Base-by-base conservation (phyloP, 345 rosid genomes). In the Erysimum cheiranthoides region DNA sequence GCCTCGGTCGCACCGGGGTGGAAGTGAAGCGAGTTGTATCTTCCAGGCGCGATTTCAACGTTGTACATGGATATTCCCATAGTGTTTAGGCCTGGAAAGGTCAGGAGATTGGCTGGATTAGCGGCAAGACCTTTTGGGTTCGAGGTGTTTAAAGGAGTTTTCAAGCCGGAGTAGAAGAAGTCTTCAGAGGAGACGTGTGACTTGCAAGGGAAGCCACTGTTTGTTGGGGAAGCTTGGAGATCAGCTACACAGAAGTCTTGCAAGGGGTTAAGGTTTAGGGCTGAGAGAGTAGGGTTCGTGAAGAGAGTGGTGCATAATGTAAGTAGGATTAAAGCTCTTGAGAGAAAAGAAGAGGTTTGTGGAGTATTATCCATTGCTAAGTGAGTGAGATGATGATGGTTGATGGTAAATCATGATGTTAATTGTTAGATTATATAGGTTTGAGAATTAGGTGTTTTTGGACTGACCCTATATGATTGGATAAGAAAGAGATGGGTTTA, bases 171-270 rank as follows among this genome's bases (percentile, higher is more conserved):
- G 9, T 80, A 86, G 86, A 91, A 93, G 74, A 90, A 86, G 64
- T 87, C 96, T 34, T 74, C 84, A 11, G 86, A 84, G 35, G 84
- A 50, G 31, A 86, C 91, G 8, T 82, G 63, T 0, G 84, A 70
- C 49, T 89, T 88, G 90, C 96, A 89, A 8, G 90, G 88, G 76
- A 85, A 86, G 67, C 90, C 92, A 54, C 76, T 88, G 4, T 88
- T 56, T 3, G 86, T 46, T 31, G 72, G 4, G 8, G 85, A 2
- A 16, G 81, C 74, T 18, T 50, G 70, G 34, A 82, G 25, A 61
- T 88, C 84, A 47, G 84, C 89, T 11, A 89, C 85, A 50, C 96
- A 87, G 74, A 89, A 84, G 81, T 87, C 98, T 75, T 87, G 92
- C 16, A 87, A 73, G 1, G 76, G 79, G 74, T 83, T 87, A 5